Percentiles rank a stretch among this genome's conserved stretches.
phyloP scores from a whole-genome alignment of 306 rosid species.

The Gleditsia sinensis region DNA sequence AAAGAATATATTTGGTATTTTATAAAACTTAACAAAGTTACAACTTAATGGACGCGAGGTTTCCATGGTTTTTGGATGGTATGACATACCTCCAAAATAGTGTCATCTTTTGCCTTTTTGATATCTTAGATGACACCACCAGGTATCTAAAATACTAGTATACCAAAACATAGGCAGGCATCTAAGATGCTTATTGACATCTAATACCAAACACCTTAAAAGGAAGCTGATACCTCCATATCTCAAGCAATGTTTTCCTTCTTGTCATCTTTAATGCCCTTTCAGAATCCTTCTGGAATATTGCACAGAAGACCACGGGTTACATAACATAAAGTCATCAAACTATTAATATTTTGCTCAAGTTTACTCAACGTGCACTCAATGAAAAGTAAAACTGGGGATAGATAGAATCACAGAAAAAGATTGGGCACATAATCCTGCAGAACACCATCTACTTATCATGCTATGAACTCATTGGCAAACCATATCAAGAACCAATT shows the following conservation, averaged over 20 bases:
- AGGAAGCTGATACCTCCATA: too few relatives aligned
- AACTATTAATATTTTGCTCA: neutral
- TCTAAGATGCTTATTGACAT: too few relatives aligned
- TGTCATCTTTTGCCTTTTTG: too few relatives aligned
- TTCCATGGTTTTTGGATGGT: too few relatives aligned
- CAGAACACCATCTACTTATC: neutral
- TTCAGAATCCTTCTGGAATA: conserved; percentile 61
- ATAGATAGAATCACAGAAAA: neutral
- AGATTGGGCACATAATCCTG: neutral
- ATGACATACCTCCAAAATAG: too few relatives aligned
- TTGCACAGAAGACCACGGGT: conserved; percentile 12
- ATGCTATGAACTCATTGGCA: conserved; percentile 1
- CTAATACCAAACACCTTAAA: too few relatives aligned
- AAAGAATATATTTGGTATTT: too few relatives aligned
- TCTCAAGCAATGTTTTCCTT: conserved; percentile 73
- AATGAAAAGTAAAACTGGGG: conserved; percentile 6
- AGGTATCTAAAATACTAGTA: too few relatives aligned
- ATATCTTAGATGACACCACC: too few relatives aligned
- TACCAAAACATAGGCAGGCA: too few relatives aligned
- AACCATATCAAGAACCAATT: conserved; percentile 11
- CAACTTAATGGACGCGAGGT: too few relatives aligned
- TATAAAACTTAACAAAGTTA: too few relatives aligned
- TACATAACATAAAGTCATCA: conserved; percentile 16
- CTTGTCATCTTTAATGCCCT: conserved; percentile 85
- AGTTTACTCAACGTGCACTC: neutral